Conservation (phyloP, 345 rosid genomes). For the Hibiscus mutabilis region DNA sequence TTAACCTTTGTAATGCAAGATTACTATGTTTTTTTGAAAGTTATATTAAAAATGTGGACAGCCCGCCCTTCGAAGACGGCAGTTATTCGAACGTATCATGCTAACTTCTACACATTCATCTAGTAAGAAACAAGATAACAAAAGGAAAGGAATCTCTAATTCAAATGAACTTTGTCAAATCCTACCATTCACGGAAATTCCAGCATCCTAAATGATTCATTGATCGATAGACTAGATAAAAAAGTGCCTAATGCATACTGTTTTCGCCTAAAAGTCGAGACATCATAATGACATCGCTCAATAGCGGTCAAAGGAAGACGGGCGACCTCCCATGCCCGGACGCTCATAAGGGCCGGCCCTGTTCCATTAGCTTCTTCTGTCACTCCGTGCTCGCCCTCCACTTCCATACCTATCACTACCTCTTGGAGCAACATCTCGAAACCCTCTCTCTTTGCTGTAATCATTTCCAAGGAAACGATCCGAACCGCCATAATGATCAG, state of each 20-base stretch:
- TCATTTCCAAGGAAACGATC: slow-evolving; percentile 68
- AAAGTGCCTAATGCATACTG: neutral
- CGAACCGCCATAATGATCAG: slow-evolving; percentile 60
- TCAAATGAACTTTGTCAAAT: neutral
- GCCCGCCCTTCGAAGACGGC: too few relatives aligned
- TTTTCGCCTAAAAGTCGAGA: neutral
- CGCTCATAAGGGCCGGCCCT: slow-evolving; percentile 79
- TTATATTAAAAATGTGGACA: too few relatives aligned
- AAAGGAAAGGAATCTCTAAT: neutral
- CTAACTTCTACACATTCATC: too few relatives aligned
- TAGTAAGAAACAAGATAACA: neutral
- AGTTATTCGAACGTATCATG: too few relatives aligned
- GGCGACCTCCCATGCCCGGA: slow-evolving; percentile 62
- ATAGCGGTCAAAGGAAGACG: slow-evolving; percentile 73
- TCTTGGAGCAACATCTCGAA: slow-evolving; percentile 56
- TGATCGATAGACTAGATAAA: neutral
- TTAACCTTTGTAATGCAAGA: too few relatives aligned
- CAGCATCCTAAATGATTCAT: neutral
- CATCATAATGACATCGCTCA: slow-evolving; percentile 8
- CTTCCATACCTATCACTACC: slow-evolving; percentile 59
- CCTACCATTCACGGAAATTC: neutral
- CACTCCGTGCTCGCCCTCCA: slow-evolving; percentile 67
- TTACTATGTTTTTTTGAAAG: too few relatives aligned
- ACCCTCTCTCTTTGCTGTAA: slow-evolving; percentile 66
- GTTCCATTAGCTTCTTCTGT: slow-evolving; percentile 65